Conservation (phyloP, 2,329 filamentous ascomycete genomes). For the Fonsecaea nubica region DNA sequence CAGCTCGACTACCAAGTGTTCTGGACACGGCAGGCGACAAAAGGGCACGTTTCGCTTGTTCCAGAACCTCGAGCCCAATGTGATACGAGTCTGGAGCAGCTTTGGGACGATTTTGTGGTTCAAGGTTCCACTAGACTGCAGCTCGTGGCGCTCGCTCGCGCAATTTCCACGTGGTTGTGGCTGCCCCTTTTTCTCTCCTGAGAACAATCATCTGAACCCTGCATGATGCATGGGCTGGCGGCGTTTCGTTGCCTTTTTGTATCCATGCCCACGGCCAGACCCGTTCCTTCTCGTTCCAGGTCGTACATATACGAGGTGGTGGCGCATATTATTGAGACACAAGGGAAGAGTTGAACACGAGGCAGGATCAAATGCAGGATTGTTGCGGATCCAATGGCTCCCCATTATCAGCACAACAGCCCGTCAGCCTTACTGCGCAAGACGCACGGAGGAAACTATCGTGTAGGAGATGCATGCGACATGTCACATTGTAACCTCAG, state of each 20-base stretch:
- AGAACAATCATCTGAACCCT: slow-evolving; percentile 7
- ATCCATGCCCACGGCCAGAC: slow-evolving; percentile 24
- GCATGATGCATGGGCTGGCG: slow-evolving; percentile 16
- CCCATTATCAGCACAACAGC: background rate
- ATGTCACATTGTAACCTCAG: background rate
- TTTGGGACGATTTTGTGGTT: slow-evolving; percentile 15
- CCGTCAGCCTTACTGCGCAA: background rate
- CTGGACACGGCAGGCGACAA: background rate
- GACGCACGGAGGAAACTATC: background rate
- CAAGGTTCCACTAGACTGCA: slow-evolving; percentile 21
- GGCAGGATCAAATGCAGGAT: background rate
- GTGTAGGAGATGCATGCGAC: background rate
- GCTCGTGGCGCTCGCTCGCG: slow-evolving; percentile 33
- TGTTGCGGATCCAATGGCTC: background rate
- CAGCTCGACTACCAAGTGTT: background rate
- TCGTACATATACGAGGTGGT: background rate
- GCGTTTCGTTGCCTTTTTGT: background rate
- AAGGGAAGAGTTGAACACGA: background rate
- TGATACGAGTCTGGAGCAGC: background rate
- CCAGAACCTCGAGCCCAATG: slow-evolving; percentile 7
- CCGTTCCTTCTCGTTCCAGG: slow-evolving; percentile 24
- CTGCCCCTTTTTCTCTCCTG: slow-evolving; percentile 18
- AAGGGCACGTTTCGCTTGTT: background rate
- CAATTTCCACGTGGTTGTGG: slow-evolving; percentile 37
- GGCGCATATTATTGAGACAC: background rate